phyloP scores from a whole-genome alignment of 2,329 filamentous ascomycete species.

The Geosmithia morbida region DNA sequence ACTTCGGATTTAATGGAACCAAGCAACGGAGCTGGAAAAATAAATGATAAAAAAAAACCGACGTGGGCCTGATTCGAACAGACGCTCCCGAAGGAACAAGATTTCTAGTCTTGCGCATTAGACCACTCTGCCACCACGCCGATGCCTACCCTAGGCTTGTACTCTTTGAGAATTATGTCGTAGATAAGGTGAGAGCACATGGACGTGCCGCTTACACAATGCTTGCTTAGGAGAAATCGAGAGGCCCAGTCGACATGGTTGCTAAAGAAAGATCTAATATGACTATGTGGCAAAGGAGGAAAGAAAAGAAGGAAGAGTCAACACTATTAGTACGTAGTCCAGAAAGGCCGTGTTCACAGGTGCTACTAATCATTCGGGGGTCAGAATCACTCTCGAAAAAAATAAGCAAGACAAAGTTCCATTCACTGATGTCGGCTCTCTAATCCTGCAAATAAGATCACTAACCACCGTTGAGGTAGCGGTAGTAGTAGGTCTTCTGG shows the following conservation, averaged over 20 bases:
- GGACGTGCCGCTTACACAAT: too few species aligned
- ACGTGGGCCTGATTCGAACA: background rate
- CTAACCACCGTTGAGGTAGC: conserved; percentile 28
- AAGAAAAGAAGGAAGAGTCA: too few species aligned
- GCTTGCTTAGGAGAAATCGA: too few species aligned
- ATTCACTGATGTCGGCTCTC: background rate
- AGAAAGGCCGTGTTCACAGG: too few species aligned
- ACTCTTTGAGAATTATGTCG: background rate
- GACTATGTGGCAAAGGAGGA: too few species aligned
- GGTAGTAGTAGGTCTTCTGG: conserved; percentile 50
- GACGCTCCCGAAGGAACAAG: background rate
- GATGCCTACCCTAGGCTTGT: background rate
- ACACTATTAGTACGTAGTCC: too few species aligned
- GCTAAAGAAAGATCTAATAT: too few species aligned
- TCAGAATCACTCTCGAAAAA: too few species aligned
- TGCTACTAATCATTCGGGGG: too few species aligned
- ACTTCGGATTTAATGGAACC: too few species aligned
- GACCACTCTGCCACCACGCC: background rate
- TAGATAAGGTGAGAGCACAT: background rate
- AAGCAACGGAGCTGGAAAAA: background rate
- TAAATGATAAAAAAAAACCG: background rate
- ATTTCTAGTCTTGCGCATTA: conserved; percentile 1
- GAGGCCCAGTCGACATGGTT: too few species aligned
- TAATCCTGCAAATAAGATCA: conserved; percentile 1
- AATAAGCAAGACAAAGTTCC: background rate